Percentiles rank a stretch among this genome's conserved stretches.
Conservation (phyloP, 371 early-diverging fungal species). For the Umbelopsis sp. region DNA sequence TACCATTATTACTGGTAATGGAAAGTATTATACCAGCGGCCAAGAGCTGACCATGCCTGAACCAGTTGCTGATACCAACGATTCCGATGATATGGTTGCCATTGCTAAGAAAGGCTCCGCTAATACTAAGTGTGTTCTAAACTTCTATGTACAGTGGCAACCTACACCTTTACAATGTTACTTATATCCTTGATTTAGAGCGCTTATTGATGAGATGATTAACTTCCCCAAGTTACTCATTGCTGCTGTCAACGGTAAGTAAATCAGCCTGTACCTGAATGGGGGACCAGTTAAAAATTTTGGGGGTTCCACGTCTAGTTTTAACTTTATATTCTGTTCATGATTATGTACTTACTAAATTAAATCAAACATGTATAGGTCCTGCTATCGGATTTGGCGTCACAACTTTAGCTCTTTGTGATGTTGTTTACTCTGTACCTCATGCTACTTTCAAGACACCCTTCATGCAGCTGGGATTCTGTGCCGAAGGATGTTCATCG, state of each 20-base stretch:
- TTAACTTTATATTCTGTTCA: not conserved
- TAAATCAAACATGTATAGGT: slow-evolving; percentile 38
- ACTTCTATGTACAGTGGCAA: not conserved
- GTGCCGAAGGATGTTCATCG: slow-evolving; percentile 71
- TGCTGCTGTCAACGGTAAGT: slow-evolving; percentile 71
- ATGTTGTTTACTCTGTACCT: slow-evolving; percentile 68
- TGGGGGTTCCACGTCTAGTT: not conserved
- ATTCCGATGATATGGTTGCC: slow-evolving; percentile 16
- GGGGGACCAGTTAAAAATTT: not conserved
- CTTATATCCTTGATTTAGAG: slow-evolving; percentile 26
- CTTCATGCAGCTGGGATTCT: slow-evolving; percentile 72
- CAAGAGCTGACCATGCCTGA: slow-evolving; percentile 56
- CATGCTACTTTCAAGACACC: slow-evolving; percentile 70
- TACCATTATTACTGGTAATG: slow-evolving; percentile 68
- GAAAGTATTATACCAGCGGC: slow-evolving; percentile 71
- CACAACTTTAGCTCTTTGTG: slow-evolving; percentile 70
- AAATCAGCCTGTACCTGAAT: not conserved
- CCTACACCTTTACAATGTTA: not conserved
- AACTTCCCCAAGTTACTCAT: slow-evolving; percentile 75
- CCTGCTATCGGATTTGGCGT: slow-evolving; percentile 73
- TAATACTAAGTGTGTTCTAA: not conserved
- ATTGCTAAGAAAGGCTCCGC: slow-evolving; percentile 13
- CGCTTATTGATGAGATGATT: slow-evolving; percentile 61
- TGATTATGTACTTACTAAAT: too few species aligned
- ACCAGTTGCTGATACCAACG: slow-evolving; percentile 38